Evolutionary conservation across 495 filamentous ascomycete species (phyloP), one percentile per base, ranked within the genome.

Genomic region (Rostrohypoxylon terebratum): DNA sequence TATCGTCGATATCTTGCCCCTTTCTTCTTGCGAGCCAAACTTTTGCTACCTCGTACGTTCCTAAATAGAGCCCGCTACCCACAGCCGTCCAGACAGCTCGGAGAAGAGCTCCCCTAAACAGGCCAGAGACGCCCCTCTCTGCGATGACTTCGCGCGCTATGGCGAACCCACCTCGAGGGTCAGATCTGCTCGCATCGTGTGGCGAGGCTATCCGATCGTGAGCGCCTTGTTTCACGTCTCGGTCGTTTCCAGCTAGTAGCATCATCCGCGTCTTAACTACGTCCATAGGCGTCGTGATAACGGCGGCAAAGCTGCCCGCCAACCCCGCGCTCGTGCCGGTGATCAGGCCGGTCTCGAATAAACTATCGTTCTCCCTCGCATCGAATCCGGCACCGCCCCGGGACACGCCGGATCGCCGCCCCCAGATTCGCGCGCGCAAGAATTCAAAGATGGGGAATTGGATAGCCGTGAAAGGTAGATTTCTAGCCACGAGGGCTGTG

Each of bases 361-460:
- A 64, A 23, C 69, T 80, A 3, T 77, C 21, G 44, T 51, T 31
- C 75, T 23, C 76, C 61, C 55, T 50, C 28, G 23, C 68, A 7
- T 75, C 76, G 53, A 33, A 20, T 28, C 51, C 68, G 69, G 58
- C 59, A 3, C 66, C 68, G 16, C 42, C 50, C 0, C 23, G 51
- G 28, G 71, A 42, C 1, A 45, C 34, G 20, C 68, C 71, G 16
- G 76, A 71, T 25, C 80, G 72, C 45, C 74, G 69, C 3, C 75
- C 33, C 80, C 82, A 82, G 10, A 85, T 69, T 5, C 57, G 53
- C 18, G 51, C 74, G 42, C 86, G 90, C 42, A 92, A 55, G 66
- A 83, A 83, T 80, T 97, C 94, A 74, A 95, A 97, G 71, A 96
- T 80, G 11, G 94, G 94, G 73, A 97, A 97, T 71, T 97, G 93